Percentiles rank a stretch among this genome's conserved stretches.
Evolutionary conservation across 2,329 filamentous ascomycete species (phyloP).

Genomic region (Colletotrichum echinochloae): DNA sequence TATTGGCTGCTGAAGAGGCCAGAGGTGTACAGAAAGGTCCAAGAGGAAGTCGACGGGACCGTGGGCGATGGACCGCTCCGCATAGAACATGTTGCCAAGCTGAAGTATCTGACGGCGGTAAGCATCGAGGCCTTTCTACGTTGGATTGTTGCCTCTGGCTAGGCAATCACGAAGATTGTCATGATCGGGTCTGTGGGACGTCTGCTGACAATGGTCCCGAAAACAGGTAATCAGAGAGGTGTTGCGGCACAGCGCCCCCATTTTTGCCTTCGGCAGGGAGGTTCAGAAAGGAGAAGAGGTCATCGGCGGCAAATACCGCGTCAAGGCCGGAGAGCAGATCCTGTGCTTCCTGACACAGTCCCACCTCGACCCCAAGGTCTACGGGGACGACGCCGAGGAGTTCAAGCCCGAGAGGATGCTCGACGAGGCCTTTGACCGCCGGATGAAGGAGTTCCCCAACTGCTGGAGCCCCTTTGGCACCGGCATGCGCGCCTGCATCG

Average conservation of each 20-base stretch:
- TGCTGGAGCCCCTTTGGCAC: slow-evolving; percentile 66
- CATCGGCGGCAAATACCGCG: slow-evolving; percentile 65
- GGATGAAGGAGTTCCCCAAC: slow-evolving; percentile 50
- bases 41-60: slow-evolving; percentile 75
- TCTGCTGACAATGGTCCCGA: not conserved
- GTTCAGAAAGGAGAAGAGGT: slow-evolving; percentile 56
- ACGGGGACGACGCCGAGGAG: slow-evolving; percentile 66
- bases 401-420: slow-evolving; percentile 74
- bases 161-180: fast-evolving
- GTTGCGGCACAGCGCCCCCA: slow-evolving; percentile 46
- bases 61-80: slow-evolving; percentile 68
- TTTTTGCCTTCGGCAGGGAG: slow-evolving; percentile 45
- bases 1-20: slow-evolving; percentile 75
- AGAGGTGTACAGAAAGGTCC: slow-evolving; percentile 68
- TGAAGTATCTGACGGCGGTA: slow-evolving; percentile 73
- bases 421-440: slow-evolving; percentile 59
- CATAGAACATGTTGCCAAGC: slow-evolving; percentile 68
- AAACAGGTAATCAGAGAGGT: slow-evolving; percentile 66
- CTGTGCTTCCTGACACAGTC: slow-evolving; percentile 58
- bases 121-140: not conserved
- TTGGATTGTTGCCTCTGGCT: not conserved
- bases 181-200: not conserved
- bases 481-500: slow-evolving; percentile 64
- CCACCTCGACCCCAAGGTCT: slow-evolving; percentile 68
- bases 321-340: slow-evolving; percentile 60